Base-by-base conservation (phyloP, 331 rosid genomes). In the Dryas integrifolia region DNA sequence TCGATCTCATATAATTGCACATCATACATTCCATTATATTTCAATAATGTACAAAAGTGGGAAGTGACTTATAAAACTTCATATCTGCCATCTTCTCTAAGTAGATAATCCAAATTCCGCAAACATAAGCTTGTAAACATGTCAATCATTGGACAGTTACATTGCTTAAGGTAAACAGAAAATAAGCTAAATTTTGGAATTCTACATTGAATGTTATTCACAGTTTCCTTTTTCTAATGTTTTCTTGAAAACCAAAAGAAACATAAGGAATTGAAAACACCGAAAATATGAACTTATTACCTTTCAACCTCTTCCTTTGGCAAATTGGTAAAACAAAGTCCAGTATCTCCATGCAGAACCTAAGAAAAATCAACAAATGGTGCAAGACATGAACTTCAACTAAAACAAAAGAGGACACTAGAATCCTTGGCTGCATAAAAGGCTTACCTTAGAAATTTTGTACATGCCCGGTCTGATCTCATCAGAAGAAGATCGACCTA, bases 301-400 rank as follows among this genome's bases (percentile, higher is more conserved):
- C 96, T 86, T 74, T 95, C 96, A 67, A 88, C 81, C 82, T 95
- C 96, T 79, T 88, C 97, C 77, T 87, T 95, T 2, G 96, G 46
- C 77, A 92, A 62, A 80, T 85, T 91, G 3, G 99, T 89, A 57
- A 85, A 92, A 63, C 77, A 65, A 72, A 95, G 92, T 13, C 99
- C 99, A 75, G 92, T 72, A 87, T 89, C 86, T 73, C 99, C 99
- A 38, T 87, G 97, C 67, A 95, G 78, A 60, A 88, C 84, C 99
- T 95, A 67, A 10, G 45, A 69, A 0, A 43, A 73, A 56, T 50
- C 78, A 67, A 14, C 58, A 69, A 15, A 44, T n/a, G 56, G 18
- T 16, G 21, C 55, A 0, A 74, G 72, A 61, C 72, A 78, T 46
- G 41, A 72, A 14, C 7, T 6, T 50, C 14, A 11, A 50, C 35